Evolutionary conservation across 768 basidiomycete species (phyloP).

Genomic region (Clitopilus hobsonii): DNA sequence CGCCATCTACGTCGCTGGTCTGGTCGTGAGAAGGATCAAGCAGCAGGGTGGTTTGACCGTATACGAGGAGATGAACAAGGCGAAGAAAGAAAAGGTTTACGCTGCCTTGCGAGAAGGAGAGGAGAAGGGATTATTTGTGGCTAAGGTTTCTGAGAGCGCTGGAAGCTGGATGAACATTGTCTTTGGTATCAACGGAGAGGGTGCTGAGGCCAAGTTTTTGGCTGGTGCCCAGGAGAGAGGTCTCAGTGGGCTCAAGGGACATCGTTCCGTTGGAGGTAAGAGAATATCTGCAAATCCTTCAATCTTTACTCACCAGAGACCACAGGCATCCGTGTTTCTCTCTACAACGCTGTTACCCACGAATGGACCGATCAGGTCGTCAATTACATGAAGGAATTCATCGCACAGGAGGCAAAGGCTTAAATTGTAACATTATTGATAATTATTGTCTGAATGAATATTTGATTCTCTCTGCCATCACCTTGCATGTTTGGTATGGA

Average conservation of each 20-base stretch:
- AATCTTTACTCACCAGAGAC: constrained; percentile 3
- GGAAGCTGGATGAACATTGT: constrained; percentile 97
- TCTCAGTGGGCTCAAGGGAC: constrained; percentile 88
- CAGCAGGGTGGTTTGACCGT: constrained; percentile 61
- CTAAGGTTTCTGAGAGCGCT: constrained; percentile 69
- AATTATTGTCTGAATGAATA: background rate
- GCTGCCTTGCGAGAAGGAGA: constrained; percentile 65
- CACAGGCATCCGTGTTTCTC: constrained; percentile 71
- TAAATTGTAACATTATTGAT: background rate
- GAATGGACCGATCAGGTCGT: constrained; percentile 62
- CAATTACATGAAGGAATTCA: constrained; percentile 55
- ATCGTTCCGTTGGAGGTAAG: constrained; percentile 64
- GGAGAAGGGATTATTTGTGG: constrained; percentile 59
- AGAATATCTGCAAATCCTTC: background rate
- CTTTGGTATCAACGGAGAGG: constrained; percentile 75
- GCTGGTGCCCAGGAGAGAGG: constrained; percentile 73
- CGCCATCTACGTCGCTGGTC: constrained; percentile 82
- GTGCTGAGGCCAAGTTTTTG: constrained; percentile 69
- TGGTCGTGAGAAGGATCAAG: constrained; percentile 74
- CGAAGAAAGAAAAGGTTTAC: constrained; percentile 80
- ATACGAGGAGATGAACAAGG: constrained; percentile 60
- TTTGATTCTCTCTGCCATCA: background rate
- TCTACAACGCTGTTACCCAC: constrained; percentile 87
- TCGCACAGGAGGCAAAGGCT: constrained; percentile 14
- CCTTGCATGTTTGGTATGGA: background rate